Evolutionary conservation across 306 rosid genomes (phyloP), one percentile per base, ranked within the genome.

Genomic region (Cucurbita argyrosperma): DNA sequence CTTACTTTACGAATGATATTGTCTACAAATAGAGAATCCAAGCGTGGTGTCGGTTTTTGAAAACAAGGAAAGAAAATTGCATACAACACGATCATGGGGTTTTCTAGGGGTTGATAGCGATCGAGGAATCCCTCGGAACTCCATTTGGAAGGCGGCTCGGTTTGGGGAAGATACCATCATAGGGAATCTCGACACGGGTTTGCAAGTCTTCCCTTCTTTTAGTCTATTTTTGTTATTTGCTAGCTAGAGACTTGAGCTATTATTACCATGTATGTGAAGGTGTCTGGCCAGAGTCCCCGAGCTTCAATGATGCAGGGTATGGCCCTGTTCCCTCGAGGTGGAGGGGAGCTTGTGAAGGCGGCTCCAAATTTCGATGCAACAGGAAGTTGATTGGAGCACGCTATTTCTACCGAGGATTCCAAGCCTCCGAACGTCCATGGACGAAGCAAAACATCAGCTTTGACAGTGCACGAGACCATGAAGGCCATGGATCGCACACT

Each of bases 401-500:
- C 79, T 91, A 80, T 76, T 94, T 87, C 55, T 69, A 79, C 82
- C 80, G 83, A 79, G 99, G 92, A 0, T 82, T 56, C 21, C 42
- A 16, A 4, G 70, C 83, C 4, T 65, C 42, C 54, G 4, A 3
- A 4, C 5, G 65, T 30, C 35, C 35, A 7, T 10, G 2, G 26
- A 26, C 26, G 2, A 26, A 68, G 2, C 68, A 76, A 0, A 61
- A 65, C n/a, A 12, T 0, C 4, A 71, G 86, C 6, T n/a, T 10
- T 3, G 4, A 71, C 35, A 78, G 79, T 7, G 73, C 86, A 0
- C 85, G 96, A 1, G 99, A 94, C 84, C 0, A 42, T 4, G 85
- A 61, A 0, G 99, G 99, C 55, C 97, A 94, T 63, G 99, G 99
- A 5, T 23, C 96, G 12, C 99, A 94, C 43, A 94, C 99, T 43